phyloP scores from a whole-genome alignment of 345 rosid genomes.

The Melastoma malabathricum region DNA sequence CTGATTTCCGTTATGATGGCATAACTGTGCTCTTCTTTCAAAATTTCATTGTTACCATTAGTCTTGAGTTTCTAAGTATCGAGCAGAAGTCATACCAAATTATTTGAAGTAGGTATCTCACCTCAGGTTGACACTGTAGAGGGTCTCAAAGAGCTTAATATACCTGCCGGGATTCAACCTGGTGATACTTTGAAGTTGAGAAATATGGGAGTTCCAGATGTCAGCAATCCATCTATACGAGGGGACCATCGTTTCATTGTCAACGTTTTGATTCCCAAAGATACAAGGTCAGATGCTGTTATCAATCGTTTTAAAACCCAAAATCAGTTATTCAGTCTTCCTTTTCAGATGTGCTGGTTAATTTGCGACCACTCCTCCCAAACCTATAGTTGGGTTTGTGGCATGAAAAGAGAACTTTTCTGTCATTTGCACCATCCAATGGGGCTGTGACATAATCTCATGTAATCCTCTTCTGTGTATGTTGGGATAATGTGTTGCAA shows the following conservation, averaged over 20 bases:
- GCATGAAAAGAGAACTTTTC: neutral
- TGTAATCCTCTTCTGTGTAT: neutral
- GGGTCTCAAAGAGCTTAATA: constrained; percentile 56
- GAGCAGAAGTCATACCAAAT: constrained; percentile 1
- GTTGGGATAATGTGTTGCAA: constrained; percentile 7
- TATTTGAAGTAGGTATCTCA: constrained; percentile 9
- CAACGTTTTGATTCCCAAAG: constrained; percentile 63
- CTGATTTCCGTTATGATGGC: no score
- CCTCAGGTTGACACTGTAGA: constrained; percentile 82
- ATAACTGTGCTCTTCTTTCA: neutral
- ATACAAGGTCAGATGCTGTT: constrained; percentile 35
- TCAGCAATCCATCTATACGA: constrained; percentile 53
- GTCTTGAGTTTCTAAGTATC: neutral
- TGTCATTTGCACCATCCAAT: neutral
- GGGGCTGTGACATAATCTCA: neutral
- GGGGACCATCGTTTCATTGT: constrained; percentile 76
- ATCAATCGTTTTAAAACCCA: neutral
- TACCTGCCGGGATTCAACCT: constrained; percentile 79
- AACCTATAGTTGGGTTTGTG: no score
- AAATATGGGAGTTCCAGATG: constrained; percentile 71
- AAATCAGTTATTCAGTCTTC: neutral
- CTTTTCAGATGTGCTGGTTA: neutral
- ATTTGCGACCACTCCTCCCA: no score
- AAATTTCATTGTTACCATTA: neutral
- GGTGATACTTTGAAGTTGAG: constrained; percentile 54